These are phyloP conservation scores for Uncinocarpus reesii DNA, from an alignment of 2,329 filamentous ascomycete species.

Conservation along the genomic window DNA sequence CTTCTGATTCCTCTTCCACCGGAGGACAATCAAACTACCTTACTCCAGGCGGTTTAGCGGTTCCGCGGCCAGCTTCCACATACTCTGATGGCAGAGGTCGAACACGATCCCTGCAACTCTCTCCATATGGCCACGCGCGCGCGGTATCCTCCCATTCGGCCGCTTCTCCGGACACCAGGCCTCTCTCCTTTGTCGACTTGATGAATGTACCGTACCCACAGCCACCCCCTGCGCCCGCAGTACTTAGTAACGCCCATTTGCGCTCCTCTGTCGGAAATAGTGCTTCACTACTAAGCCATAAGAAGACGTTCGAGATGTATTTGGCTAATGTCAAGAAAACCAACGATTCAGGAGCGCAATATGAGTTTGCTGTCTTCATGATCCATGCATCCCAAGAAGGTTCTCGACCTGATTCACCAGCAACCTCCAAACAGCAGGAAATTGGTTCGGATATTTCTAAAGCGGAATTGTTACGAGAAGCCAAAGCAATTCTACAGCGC, in stretches of 20 bases:
- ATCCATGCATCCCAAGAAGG: constrained; percentile 59
- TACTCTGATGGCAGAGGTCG: constrained; percentile 59
- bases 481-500: constrained; percentile 76
- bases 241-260: constrained; percentile 71
- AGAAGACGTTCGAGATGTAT: constrained; percentile 97
- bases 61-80: constrained; percentile 62
- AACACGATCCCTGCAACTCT: constrained; percentile 44
- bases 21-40: constrained; percentile 52
- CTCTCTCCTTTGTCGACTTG: constrained; percentile 52
- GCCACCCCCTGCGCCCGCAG: constrained; percentile 53
- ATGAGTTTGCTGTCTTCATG: constrained; percentile 92
- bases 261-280: constrained; percentile 74
- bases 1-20: constrained; percentile 26
- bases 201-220: constrained; percentile 68
- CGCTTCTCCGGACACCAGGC: constrained; percentile 48
- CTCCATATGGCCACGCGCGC: constrained; percentile 39
- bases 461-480: constrained; percentile 66
- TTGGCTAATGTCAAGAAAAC: constrained; percentile 95
- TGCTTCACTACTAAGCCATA: constrained; percentile 78
- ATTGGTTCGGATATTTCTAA: constrained; percentile 41
- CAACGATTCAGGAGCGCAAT: constrained; percentile 78
- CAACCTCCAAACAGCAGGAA: constrained; percentile 18
- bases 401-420: constrained; percentile 20
- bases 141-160: constrained; percentile 42
- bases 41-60: constrained; percentile 49